Evolutionary conservation across 2,329 filamentous ascomycete species (phyloP).

Genomic region (Chrysoporthe austroafricana): DNA sequence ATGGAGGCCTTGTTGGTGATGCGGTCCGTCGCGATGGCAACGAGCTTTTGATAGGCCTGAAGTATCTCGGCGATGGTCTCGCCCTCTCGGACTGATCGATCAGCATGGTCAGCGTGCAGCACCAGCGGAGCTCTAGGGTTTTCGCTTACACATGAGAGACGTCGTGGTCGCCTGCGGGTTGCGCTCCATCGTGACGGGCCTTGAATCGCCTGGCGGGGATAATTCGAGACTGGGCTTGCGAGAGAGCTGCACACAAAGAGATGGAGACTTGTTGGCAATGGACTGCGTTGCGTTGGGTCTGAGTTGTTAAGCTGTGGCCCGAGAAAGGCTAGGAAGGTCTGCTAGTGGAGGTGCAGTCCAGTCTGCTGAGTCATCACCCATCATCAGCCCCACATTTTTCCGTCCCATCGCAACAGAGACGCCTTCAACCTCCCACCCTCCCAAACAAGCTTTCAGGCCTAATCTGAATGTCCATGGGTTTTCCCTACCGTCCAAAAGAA

Average conservation of each 20-base stretch:
- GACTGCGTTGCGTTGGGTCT: background rate
- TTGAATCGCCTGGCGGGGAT: background rate
- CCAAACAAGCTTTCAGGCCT: no score
- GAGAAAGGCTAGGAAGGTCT: constrained; percentile 7
- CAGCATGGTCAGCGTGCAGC: constrained; percentile 22
- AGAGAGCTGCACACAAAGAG: background rate
- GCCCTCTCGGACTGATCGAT: constrained; percentile 48
- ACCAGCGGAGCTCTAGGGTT: background rate
- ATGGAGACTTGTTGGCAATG: background rate
- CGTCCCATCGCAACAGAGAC: no score
- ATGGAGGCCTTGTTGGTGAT: constrained; percentile 40
- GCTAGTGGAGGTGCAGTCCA: background rate
- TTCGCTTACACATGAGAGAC: constrained; percentile 31
- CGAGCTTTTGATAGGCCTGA: constrained; percentile 47
- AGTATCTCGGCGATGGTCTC: constrained; percentile 50
- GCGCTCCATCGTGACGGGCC: constrained; percentile 29
- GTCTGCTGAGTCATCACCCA: background rate
- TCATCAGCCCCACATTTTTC: no score
- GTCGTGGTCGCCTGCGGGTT: constrained; percentile 27
- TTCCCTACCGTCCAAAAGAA: background rate
- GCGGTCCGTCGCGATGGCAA: constrained; percentile 42
- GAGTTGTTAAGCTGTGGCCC: background rate
- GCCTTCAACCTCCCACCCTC: no score
- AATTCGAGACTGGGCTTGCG: background rate
- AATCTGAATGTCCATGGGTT: background rate